Base-by-base conservation (phyloP, 2,329 filamentous ascomycete genomes). In the Aulographum hederae region DNA sequence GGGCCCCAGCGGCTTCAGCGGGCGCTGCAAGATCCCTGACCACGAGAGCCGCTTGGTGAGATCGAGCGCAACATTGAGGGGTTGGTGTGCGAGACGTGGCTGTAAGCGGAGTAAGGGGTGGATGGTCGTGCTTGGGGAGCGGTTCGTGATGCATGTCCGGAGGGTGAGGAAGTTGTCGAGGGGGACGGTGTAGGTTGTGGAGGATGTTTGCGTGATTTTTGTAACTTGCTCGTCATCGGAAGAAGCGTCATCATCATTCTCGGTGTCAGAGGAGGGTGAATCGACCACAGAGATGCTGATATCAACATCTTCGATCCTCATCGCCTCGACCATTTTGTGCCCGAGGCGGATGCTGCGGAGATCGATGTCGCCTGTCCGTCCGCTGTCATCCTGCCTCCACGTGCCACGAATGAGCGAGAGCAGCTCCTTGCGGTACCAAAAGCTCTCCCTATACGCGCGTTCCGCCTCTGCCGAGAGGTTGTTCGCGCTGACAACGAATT, bases 381-480 rank as follows among this genome's bases (percentile, higher is more conserved):
- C 26, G 42, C 58, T 54, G 0, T 69, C 69, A 0, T 69, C 70
- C 12, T 58, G 54, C 40, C 73, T 68, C 85, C 85, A 94, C 0
- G 63, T 69, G 0, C 76, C 82, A 17, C 63, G 64, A 6, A 93
- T 56, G 26, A 63, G 61, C 37, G 77, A 73, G 3, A 94, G 64
- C 2, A 94, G 65, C 46, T 71, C 73, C 50, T 92, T 79, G 12
- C 84, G 71, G 51, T 82, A 93, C 85, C 85, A 94, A 50, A 94
- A 94, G 1, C 75, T 72, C 54, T 93, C 82, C 32, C 85, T 66
- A 37, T 67, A 77, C 10, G 73, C 68, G 20, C 78, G 69, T 54
- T 94, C 85, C 27, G 67, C 69, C 39, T 89, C 81, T 0, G 81
- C 78, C 0, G 78, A 75, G 34, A 85, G 70, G 43, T 79, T 79